Evolutionary conservation across 2,329 filamentous ascomycete species (phyloP), one percentile per base, ranked within the genome.

Genomic region (Aspergillus versicolor): DNA sequence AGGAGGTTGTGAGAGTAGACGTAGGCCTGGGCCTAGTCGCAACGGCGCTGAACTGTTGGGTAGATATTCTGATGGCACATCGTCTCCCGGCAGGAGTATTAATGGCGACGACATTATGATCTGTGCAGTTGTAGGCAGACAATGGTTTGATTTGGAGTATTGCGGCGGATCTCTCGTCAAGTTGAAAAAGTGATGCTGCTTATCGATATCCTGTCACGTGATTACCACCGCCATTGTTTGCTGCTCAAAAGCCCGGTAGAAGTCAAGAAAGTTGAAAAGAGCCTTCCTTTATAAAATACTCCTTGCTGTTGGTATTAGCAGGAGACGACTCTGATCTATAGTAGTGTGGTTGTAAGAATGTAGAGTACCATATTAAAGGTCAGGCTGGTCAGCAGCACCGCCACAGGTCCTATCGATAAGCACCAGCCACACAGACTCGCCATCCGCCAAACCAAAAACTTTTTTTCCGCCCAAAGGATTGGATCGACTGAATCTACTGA

Each of bases 81-180:
- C 70, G 66, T 97, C 92, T 63, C 94, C 92, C 0, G 94, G 94
- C 6, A 97, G 84, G 60, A 97, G 84, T 61, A 93, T 77, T n/a
- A 80, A 75, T 27, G 84, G 79, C 34, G 82, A 76, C 22, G 82
- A 74, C 85, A 89, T 89, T 34, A 30, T 59, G 19, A 49, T n/a
- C 15, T 7, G 17, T 13, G 22, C 8, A 24, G 6, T 40, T 21
- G 4, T 15, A 4, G 7, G 19, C 15, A 13, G 13, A 17, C 34
- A 45, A 40, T 40, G 27, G 11, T 22, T 15, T 50, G 32, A 47
- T 27, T 41, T 34, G 38, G 11, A 37, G 34, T 37, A 37, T 32
- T 17, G 30, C 24, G 11, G 42, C 44, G 19, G 22, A 32, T 24
- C 4, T 15, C 21, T 21, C 9, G 34, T 5, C 19, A 42, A 17